A percentile compares a stretch with the other conserved stretches of the same genome.
These are phyloP conservation scores for Thalassia testudinum DNA, from an alignment of 116 monocot genomes.

Conservation along the genomic window DNA sequence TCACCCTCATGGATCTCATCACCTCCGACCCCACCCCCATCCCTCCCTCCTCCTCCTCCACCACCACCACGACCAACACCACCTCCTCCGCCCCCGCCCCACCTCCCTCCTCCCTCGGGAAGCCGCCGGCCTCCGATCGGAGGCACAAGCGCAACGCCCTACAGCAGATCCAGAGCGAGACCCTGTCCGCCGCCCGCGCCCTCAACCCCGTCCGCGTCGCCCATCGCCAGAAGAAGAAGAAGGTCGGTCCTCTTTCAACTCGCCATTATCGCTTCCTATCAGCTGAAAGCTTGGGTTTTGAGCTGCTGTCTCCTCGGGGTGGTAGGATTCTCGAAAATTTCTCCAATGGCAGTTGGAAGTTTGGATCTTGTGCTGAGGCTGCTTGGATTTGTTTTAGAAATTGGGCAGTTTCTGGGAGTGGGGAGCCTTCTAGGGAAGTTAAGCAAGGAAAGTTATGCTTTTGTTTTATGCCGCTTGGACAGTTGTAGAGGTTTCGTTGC, in stretches of 20 bases:
- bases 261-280: no score
- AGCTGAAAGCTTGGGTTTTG: no score
- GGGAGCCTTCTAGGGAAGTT: no score
- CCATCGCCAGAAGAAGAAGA: constrained; percentile 74
- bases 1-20: constrained; percentile 79
- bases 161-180: constrained; percentile 92
- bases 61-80: neutral
- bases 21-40: constrained; percentile 48
- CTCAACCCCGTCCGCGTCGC: constrained; percentile 67
- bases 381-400: no score
- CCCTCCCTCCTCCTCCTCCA: constrained; percentile 3
- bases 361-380: no score
- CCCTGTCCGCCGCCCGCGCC: constrained; percentile 86
- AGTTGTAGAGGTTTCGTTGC: no score
- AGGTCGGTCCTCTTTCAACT: constrained; percentile 7
- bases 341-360: no score
- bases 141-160: constrained; percentile 58
- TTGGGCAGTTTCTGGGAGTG: no score
- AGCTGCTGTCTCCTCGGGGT: no score
- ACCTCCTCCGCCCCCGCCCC: constrained; percentile 4
- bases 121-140: constrained; percentile 42
- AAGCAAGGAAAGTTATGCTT: no score
- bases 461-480: no score
- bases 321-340: no score
- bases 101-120: constrained; percentile 26